Conservation (phyloP, 192 early-diverging fungal species). For the Coemansia sp. region DNA sequence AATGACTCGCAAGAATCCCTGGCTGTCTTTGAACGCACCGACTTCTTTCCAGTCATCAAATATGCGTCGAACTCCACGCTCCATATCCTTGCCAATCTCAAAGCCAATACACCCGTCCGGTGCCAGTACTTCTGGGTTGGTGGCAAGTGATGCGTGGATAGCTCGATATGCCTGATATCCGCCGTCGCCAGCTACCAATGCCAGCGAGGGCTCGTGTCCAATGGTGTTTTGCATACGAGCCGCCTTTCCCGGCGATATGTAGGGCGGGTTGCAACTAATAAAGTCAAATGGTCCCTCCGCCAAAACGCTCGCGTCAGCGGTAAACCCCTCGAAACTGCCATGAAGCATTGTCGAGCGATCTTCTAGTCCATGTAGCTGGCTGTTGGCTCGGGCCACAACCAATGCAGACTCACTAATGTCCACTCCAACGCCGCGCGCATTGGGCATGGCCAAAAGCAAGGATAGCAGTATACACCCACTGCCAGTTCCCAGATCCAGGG, state of each 20-base stretch:
- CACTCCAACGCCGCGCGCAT: constrained; percentile 63
- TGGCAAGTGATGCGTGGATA: constrained; percentile 38
- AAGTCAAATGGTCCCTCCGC: constrained; percentile 58
- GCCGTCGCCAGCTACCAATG: constrained; percentile 65
- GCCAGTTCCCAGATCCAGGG: constrained; percentile 79
- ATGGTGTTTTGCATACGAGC: constrained; percentile 41
- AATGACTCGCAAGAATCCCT: constrained; percentile 65
- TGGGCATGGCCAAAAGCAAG: constrained; percentile 41
- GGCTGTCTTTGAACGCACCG: constrained; percentile 46
- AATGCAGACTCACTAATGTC: constrained; percentile 67
- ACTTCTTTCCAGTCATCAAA: constrained; percentile 58
- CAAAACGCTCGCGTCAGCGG: constrained; percentile 18
- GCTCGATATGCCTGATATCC: constrained; percentile 68
- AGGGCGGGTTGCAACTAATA: constrained; percentile 78
- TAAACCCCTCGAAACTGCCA: constrained; percentile 57
- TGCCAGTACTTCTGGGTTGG: constrained; percentile 33
- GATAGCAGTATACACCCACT: constrained; percentile 73
- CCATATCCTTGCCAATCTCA: constrained; percentile 69
- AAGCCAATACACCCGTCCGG: constrained; percentile 48
- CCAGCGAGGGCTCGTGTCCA: constrained; percentile 66
- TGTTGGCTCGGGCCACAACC: constrained; percentile 60
- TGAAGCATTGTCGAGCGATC: constrained; percentile 40
- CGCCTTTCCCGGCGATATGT: constrained; percentile 57
- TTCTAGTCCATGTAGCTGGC: constrained; percentile 31
- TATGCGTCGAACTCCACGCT: constrained; percentile 55